Base-by-base conservation (phyloP, 805 yeast species). In the Wickerhamomyces chambardii region DNA sequence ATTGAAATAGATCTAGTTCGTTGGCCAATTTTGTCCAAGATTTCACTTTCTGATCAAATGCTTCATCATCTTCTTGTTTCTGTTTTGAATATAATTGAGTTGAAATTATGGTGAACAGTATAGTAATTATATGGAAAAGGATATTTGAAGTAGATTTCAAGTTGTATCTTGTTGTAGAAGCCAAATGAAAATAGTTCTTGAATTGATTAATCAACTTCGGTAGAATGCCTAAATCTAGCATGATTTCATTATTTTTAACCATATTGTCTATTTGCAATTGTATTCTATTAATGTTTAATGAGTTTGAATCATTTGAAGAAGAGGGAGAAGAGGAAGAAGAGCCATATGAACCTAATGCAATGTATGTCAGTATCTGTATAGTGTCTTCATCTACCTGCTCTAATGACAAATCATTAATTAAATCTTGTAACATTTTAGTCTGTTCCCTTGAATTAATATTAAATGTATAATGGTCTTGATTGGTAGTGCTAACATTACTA, bases 1-100 rank as follows among this genome's bases (percentile, higher is more conserved):
- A 15, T 21, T 69, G 61, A 0, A 55, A 34, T 3, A 62, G 46
- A 4, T 42, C 44, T 6, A 70, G 32, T 33, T 34, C 40, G 5
- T n/a, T 28, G 36, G 4, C 34, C 28, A 15, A 38, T 44, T 7
- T 35, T 19, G 22, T 19, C 22, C 33, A 28, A 34, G 15, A 15
- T 7, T 17, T 35, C 11, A 32, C 27, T 1, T 37, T 36, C 8
- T 36, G 16, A 14, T 42, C 38, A 6, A 35, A 10, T 15, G 9
- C 3, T 11, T 14, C 12, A 11, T 24, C 27, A 24, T 24, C 6
- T 24, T 12, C 14, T 24, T 24, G 27, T 24, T 12, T 6, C 12
- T 24, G 27, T 24, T 14, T 24, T 14, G 6, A 12, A 14, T 24
- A 4, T 11, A 24, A 14, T 24, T 24, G 27, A 11, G 27, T 24